Evolutionary conservation across 805 yeast genomes (phyloP), one percentile per base, ranked within the genome.

Genomic region (Candida pseudofarinosa): DNA sequence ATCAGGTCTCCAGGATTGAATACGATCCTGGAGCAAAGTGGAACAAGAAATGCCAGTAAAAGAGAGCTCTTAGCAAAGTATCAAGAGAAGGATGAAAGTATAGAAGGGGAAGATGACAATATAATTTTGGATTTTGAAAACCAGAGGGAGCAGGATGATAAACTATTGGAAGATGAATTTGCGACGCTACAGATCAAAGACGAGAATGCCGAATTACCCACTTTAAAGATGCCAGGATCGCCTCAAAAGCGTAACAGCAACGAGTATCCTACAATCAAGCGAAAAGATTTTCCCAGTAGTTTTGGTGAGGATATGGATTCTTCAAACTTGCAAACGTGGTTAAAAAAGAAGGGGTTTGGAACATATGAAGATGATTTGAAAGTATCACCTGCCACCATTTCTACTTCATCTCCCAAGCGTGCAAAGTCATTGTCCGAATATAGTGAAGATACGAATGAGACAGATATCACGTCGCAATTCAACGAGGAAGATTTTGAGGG

Each of bases 401-500:
- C 60, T 1, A 56, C 59, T 5, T 55, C 60, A 1, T 58, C 62
- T 1, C 62, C 62, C 13, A 31, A 38, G 5, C 44, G 55, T n/a
- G 42, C 62, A 6, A 56, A 54, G 32, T 53, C 67, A 1, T 46
- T 67, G 34, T 58, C 67, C 43, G 70, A 66, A 19, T 66, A 65
- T 44, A 65, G 73, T 42, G 74, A 69, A 42, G 65, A 55, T 26
- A 37, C 39, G 2, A 37, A 37, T 33, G 71, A 65, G 26, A 69
- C 74, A 0, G 73, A 67, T 39, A 58, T 60, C 31, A 68, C 74
- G 1, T 59, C 67, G 3, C 65, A 66, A 30, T 52, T 68, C 46
- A 57, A 65, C 40, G 73, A 65, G 19, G 69, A 65, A 1, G 73
- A 63, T 23, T 54, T 59, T 42, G 70, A 64, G 39, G 69, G 63